Evolutionary conservation across 257 asterid species (phyloP).

Genomic region (Misopates orontium): DNA sequence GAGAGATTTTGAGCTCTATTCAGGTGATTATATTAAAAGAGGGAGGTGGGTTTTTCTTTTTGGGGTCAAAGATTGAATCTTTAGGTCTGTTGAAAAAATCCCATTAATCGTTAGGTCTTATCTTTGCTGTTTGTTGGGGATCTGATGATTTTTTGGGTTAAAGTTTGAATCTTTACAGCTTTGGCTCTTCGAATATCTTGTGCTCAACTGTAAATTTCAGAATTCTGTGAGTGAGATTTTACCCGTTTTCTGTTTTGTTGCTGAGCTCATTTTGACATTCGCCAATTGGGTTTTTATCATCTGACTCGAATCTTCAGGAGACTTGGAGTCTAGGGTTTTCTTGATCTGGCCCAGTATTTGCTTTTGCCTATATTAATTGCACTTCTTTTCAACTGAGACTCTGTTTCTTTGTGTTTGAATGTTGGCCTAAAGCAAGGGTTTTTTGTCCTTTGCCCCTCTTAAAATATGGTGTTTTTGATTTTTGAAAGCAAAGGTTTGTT

Average conservation of each 20-base stretch:
- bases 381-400: slow-evolving; percentile 28
- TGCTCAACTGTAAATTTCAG: neutral
- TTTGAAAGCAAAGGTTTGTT: slow-evolving; percentile 72
- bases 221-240: slow-evolving; percentile 10
- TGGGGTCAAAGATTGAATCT: too few species aligned
- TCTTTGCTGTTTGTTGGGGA: slow-evolving; percentile 39
- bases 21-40: slow-evolving; percentile 36
- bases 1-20: slow-evolving; percentile 31
- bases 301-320: too few species aligned
- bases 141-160: slow-evolving; percentile 48
- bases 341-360: slow-evolving; percentile 42
- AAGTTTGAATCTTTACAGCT: slow-evolving; percentile 31
- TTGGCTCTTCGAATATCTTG: neutral
- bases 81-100: too few species aligned
- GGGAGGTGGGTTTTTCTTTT: too few species aligned
- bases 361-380: slow-evolving; percentile 25
- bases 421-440: slow-evolving; percentile 40
- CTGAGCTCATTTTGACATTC: slow-evolving; percentile 2
- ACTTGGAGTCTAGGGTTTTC: slow-evolving; percentile 49
- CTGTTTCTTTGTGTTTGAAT: slow-evolving; percentile 49
- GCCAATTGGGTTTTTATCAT: slow-evolving; percentile 10
- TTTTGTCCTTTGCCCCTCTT: slow-evolving; percentile 53
- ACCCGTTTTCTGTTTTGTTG: slow-evolving; percentile 2
- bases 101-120: too few species aligned
- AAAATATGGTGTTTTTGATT: slow-evolving; percentile 42